phyloP scores from a whole-genome alignment of 164 flowering plant genomes.

The Stephania yunnanensis region DNA sequence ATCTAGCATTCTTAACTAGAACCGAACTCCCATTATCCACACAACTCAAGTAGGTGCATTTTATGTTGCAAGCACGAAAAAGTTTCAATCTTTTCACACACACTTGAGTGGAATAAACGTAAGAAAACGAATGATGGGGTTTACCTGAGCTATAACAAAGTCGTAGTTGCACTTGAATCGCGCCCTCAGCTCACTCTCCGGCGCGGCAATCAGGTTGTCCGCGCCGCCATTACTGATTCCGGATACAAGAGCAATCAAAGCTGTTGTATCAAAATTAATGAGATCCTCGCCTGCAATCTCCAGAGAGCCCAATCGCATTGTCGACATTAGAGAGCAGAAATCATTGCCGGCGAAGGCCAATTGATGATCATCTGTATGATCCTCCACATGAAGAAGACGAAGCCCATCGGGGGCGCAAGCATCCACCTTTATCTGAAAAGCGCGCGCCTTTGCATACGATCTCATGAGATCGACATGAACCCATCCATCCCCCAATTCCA shows the following conservation, averaged over 20 bases:
- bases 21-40: too few relatives aligned
- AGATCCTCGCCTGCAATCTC: slow-evolving; percentile 25
- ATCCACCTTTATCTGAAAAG: slow-evolving; percentile 48
- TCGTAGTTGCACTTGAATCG: slow-evolving; percentile 70
- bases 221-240: slow-evolving; percentile 85
- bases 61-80: too few relatives aligned
- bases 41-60: too few relatives aligned
- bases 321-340: slow-evolving; percentile 39
- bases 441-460: slow-evolving; percentile 39
- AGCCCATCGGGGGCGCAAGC: neutral
- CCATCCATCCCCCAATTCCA: slow-evolving; percentile 54
- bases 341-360: slow-evolving; percentile 19
- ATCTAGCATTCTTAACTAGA: neutral
- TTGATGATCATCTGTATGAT: neutral
- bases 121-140: neutral
- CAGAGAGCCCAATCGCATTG: slow-evolving; percentile 25
- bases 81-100: too few relatives aligned
- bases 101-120: neutral
- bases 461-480: slow-evolving; percentile 31
- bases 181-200: slow-evolving; percentile 53
- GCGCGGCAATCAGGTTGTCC: slow-evolving; percentile 40
- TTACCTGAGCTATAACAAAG: slow-evolving; percentile 85
- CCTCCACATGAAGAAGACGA: too few relatives aligned
- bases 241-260: slow-evolving; percentile 80
- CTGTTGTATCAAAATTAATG: slow-evolving; percentile 87